A percentile compares a stretch with the other conserved stretches of the same genome.
Conservation (phyloP, 345 rosid genomes). For the Turnera subulata region DNA sequence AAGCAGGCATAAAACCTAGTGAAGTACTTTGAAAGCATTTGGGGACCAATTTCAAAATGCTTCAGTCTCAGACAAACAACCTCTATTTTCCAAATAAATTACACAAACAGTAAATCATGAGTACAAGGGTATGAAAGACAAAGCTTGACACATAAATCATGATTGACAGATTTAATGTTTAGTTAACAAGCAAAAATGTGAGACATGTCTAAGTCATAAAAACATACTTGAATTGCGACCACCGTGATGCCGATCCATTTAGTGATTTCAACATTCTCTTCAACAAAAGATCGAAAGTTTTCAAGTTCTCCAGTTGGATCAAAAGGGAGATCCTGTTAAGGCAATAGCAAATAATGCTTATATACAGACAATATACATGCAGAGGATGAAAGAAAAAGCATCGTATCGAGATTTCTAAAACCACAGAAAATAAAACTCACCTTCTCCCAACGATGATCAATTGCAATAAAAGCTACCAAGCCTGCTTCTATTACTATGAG, state of each 20-base stretch:
- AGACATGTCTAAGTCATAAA: neutral
- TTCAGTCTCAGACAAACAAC: too few species aligned
- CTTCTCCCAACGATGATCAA: constrained; percentile 81
- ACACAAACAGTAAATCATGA: too few species aligned
- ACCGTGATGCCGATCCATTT: constrained; percentile 82
- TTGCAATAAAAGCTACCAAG: constrained; percentile 71
- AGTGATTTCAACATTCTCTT: constrained; percentile 62
- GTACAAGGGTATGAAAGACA: too few species aligned
- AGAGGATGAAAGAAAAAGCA: neutral
- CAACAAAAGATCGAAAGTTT: constrained; percentile 59
- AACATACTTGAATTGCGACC: constrained; percentile 57
- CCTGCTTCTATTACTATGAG: constrained; percentile 67
- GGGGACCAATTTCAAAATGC: too few species aligned
- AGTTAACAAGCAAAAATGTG: neutral
- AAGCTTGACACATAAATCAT: neutral
- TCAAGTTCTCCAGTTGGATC: constrained; percentile 91
- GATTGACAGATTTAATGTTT: neutral
- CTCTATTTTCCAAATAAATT: too few species aligned
- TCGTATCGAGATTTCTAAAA: neutral
- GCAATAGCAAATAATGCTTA: neutral
- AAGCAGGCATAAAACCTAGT: too few species aligned
- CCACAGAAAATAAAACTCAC: constrained; percentile 26
- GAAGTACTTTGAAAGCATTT: too few species aligned
- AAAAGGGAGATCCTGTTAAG: constrained; percentile 69
- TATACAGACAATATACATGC: neutral